Base-by-base conservation (phyloP, 352 stramenopile genomes). In the Pythium volutum region DNA sequence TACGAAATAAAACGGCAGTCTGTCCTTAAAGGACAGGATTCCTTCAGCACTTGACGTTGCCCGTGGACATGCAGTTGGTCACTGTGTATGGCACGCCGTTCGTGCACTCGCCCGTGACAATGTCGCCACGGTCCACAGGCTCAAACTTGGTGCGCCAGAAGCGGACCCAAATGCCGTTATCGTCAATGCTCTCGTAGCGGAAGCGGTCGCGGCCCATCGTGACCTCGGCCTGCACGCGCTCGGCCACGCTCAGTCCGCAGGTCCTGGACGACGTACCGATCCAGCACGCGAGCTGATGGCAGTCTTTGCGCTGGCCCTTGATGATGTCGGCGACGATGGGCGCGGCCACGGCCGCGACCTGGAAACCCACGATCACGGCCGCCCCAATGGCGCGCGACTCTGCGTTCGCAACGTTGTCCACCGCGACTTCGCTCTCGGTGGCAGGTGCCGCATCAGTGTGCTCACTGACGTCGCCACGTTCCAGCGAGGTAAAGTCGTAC, bases 271-370 rank as follows among this genome's bases (percentile, higher is more conserved):
- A 16, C 14, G 38, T n/a, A 16, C 41, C 41, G 54, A 60, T 52
- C 54, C 54, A 60, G 42, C 54, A 60, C 36, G 41, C 54, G 11
- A 60, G 18, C 15, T 60, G 54, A 26, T 53, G 54, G 41, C 54
- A 60, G 15, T 60, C 54, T 26, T 60, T 60, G 18, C 25, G n/a
- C 7, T 16, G 33, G 3, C 45, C 45, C 45, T 52, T 52, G 45
- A 52, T 52, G 23, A 52, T 52, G 7, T 52, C 45, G 22, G 45
- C 23, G 45, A 52, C 18, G 12, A 52, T 52, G 5, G 45, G 45
- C 10, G 45, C 45, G 8, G 45, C 45, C 7, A 34, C 27, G 23
- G 45, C 45, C 10, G 22, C 45, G 23, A 52, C 34, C 45, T 52
- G 45, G 45, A 52, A 52, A 18, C 9, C 45, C 8, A 52, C 22